Base-by-base conservation (phyloP, 1,284 basidiomycete genomes). In the Pisolithus thermaeus region DNA sequence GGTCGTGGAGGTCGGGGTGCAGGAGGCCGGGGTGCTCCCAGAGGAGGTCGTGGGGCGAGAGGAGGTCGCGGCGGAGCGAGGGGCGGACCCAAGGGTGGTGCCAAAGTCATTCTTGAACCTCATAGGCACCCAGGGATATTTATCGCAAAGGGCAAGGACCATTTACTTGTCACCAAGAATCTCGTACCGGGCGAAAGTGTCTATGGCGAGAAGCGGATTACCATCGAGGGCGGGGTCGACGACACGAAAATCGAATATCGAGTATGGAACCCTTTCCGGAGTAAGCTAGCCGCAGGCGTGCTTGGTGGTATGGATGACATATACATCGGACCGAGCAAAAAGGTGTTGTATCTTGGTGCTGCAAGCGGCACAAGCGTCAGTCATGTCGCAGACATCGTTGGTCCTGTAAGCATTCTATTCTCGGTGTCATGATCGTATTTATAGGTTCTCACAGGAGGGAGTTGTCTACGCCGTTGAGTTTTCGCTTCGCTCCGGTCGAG, bases 211-310 rank as follows among this genome's bases (percentile, higher is more conserved):
- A 99, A 99, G 79, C 80, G 92, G 73, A 90, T 95, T 73, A 81
- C 84, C 46, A 79, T 96, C 61, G 88, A 92, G 8, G 83, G 83
- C 4, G 82, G 79, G 46, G 79, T 82, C 53, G 88, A 90, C 47
- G 90, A 84, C 51, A 87, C 85, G 54, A 99, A 99, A 77, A 80
- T 87, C 61, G 96, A 99, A 73, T 99, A 98, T 75, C 82, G 96
- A 56, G 97, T 99, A 35, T 99, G 96, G 96, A 99, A 99, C 76
- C 97, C 96, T 52, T 99, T 99, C 86, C 82, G 97, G 60, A 88
- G 83, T 68, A 99, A 99, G 80, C 74, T 99, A 61, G 97, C 96
- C 35, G 96, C 96, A 39, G 97, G 96, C 74, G 91, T 99, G 50
- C 78, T 99, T 53, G 93, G 94, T 64, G 97, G 96, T 69, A 77